A percentile compares a stretch with the other conserved stretches of the same genome.
Conservation (phyloP, 441 rosid species). For the Gossypium trilobum region DNA sequence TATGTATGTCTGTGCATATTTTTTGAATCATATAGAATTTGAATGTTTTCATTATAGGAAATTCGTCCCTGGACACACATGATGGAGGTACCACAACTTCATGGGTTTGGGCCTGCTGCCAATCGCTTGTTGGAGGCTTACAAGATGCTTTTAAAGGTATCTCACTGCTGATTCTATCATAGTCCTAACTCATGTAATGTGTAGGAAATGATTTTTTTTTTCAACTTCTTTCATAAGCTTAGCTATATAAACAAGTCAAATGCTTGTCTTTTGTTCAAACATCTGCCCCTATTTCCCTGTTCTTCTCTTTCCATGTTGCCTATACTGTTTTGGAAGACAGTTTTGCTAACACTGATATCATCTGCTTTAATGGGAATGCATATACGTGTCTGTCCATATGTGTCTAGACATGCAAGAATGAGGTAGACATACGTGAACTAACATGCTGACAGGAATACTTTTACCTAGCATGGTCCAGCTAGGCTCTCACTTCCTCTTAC, state of each 20-base stretch:
- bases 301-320: background rate
- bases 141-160: slow-evolving; percentile 92
- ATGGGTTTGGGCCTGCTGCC: slow-evolving; percentile 98
- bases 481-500: background rate
- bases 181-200: background rate
- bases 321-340: background rate
- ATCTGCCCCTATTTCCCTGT: background rate
- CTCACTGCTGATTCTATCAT: background rate
- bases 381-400: background rate
- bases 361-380: background rate
- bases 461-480: background rate
- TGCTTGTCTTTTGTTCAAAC: background rate
- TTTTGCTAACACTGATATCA: background rate
- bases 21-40: slow-evolving; percentile 8
- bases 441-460: background rate
- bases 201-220: background rate
- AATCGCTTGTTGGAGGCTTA: slow-evolving; percentile 92
- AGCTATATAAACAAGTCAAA: background rate
- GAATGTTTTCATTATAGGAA: slow-evolving; percentile 38
- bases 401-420: background rate
- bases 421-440: background rate
- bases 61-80: slow-evolving; percentile 98
- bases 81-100: slow-evolving; percentile 99
- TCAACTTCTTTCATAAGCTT: background rate
- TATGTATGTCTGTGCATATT: background rate